These are phyloP conservation scores for Crithidia mellificae DNA, from an alignment of 208 protist species.

Conservation along the genomic window DNA sequence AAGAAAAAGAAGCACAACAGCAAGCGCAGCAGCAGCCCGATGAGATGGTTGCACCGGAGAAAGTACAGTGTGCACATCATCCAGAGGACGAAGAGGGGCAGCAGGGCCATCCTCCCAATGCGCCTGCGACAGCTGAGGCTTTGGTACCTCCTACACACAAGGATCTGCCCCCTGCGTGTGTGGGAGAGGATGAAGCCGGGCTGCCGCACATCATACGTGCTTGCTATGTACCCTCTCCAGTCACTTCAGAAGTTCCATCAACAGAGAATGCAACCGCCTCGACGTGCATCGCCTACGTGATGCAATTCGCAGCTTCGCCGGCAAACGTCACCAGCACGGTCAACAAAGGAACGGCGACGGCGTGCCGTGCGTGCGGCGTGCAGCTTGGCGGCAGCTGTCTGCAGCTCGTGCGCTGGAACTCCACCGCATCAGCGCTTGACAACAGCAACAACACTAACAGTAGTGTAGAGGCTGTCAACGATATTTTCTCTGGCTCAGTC, in stretches of 20 bases:
- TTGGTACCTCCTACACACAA: too few species aligned
- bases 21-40: not conserved
- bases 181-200: not conserved
- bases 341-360: not conserved
- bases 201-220: not conserved
- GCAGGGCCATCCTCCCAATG: too few species aligned
- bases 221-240: not conserved
- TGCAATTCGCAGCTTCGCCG: not conserved
- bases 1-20: too few species aligned
- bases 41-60: too few species aligned
- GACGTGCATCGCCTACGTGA: not conserved
- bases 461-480: too few species aligned
- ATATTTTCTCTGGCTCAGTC: not conserved
- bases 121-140: too few species aligned
- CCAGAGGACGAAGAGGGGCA: too few species aligned
- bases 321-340: not conserved
- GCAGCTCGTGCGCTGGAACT: slow-evolving; percentile 24
- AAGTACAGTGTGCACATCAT: too few species aligned
- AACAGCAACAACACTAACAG: not conserved
- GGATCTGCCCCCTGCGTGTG: too few species aligned
- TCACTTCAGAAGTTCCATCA: not conserved
- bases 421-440: not conserved
- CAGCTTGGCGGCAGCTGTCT: slow-evolving; percentile 6
- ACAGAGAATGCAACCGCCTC: not conserved
- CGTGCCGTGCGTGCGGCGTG: slow-evolving; percentile 13